Conservation (phyloP, 1,284 basidiomycete species). For the Termitomyces sp. region DNA sequence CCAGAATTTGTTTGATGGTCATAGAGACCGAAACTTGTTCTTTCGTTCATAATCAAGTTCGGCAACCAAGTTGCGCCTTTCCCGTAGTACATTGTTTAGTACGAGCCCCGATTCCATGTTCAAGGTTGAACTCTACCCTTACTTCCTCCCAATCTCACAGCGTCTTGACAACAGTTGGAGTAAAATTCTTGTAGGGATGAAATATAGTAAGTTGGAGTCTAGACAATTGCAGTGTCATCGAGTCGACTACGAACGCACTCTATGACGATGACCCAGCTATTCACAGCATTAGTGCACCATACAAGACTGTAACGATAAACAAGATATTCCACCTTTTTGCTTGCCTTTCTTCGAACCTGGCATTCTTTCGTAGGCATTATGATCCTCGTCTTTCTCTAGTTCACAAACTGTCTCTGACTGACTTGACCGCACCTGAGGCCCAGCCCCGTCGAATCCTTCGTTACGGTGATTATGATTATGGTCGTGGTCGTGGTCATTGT, state of each 20-base stretch:
- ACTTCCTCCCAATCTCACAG: not conserved
- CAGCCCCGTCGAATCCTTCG: constrained; percentile 8
- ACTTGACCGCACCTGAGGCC: constrained; percentile 19
- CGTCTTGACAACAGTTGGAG: not conserved
- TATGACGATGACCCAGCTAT: not conserved
- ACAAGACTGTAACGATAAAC: not conserved
- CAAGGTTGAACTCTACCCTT: not conserved
- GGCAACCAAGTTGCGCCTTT: not conserved
- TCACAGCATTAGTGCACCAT: not conserved
- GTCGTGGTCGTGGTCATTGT: constrained; percentile 20
- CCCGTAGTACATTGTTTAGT: too few species aligned
- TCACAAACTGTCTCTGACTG: constrained; percentile 26
- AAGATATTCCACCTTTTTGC: constrained; percentile 23
- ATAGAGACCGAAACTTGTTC: not conserved
- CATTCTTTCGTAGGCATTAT: constrained; percentile 55
- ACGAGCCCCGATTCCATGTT: not conserved
- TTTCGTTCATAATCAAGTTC: not conserved
- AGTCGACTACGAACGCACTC: not conserved
- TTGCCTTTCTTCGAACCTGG: constrained; percentile 45
- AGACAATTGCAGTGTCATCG: not conserved
- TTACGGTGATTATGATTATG: constrained; percentile 1
- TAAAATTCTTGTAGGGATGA: not conserved
- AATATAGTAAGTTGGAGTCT: not conserved
- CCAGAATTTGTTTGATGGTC: not conserved
- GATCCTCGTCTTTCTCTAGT: constrained; percentile 31